phyloP scores from a whole-genome alignment of 768 basidiomycete genomes.

The Pisolithus orientalis region DNA sequence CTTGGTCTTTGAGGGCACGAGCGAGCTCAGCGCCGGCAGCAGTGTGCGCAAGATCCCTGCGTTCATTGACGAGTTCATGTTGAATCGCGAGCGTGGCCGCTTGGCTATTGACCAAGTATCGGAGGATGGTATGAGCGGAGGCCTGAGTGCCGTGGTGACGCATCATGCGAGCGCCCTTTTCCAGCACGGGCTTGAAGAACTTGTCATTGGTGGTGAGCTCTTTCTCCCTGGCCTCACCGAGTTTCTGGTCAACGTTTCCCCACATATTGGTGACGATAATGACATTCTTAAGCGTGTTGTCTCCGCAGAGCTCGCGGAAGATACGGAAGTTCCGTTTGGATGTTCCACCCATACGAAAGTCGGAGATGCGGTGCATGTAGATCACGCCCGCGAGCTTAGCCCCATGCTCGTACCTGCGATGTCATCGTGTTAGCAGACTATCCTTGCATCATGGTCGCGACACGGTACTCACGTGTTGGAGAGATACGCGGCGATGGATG shows the following conservation, averaged over 20 bases:
- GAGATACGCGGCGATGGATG: constrained; percentile 33
- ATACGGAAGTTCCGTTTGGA: constrained; percentile 46
- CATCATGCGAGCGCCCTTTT: constrained; percentile 39
- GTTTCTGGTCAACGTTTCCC: constrained; percentile 33
- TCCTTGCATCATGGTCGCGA: too few species aligned
- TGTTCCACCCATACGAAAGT: constrained; percentile 44
- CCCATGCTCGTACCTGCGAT: constrained; percentile 26
- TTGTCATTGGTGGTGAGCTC: constrained; percentile 36
- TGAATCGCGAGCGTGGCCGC: constrained; percentile 48
- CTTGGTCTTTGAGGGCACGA: constrained; percentile 42
- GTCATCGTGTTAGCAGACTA: not conserved
- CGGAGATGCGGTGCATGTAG: constrained; percentile 50
- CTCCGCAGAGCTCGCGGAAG: constrained; percentile 50
- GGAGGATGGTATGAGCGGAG: constrained; percentile 39
- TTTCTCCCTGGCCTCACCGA: constrained; percentile 38
- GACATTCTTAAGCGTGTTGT: constrained; percentile 41
- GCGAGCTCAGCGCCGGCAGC: constrained; percentile 48
- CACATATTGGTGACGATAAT: constrained; percentile 52
- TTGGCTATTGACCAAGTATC: constrained; percentile 33
- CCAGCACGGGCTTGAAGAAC: constrained; percentile 49
- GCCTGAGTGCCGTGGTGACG: constrained; percentile 36
- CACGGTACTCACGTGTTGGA: constrained; percentile 4
- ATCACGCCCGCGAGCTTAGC: constrained; percentile 45
- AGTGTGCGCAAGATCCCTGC: constrained; percentile 44
- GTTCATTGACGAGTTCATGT: constrained; percentile 46